A percentile compares a stretch with the other conserved stretches of the same genome.
Evolutionary conservation across 225 moss, liverwort and hornwort species (phyloP).

Genomic region (Neckera pumila): DNA sequence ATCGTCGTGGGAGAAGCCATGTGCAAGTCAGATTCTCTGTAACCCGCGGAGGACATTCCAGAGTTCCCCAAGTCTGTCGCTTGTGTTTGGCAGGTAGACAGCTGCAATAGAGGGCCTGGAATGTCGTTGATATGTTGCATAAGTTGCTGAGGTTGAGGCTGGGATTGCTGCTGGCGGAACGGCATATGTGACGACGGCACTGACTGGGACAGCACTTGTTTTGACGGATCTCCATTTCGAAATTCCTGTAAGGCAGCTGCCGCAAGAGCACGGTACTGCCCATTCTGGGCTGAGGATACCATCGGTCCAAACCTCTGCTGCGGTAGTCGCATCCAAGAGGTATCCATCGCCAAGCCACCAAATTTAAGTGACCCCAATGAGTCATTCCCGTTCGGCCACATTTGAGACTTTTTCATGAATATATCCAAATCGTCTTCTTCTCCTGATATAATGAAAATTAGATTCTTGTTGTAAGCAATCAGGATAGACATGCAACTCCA

Average conservation of each 20-base stretch:
- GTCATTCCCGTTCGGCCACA: conserved; percentile 49
- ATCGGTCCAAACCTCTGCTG: conserved; percentile 46
- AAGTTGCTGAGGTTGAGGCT: conserved; percentile 40
- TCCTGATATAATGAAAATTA: conserved; percentile 29
- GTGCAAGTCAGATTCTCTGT: conserved; percentile 61
- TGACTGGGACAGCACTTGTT: conserved; percentile 59
- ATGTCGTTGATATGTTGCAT: conserved; percentile 61
- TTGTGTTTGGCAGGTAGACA: conserved; percentile 66
- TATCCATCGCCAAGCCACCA: conserved; percentile 44
- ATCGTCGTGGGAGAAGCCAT: conserved; percentile 55
- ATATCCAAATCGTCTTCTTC: conserved; percentile 79
- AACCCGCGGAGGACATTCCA: conserved; percentile 46
- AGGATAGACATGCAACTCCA: background rate
- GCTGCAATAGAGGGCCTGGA: conserved; percentile 66
- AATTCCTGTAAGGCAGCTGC: conserved; percentile 91
- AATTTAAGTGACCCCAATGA: conserved; percentile 16
- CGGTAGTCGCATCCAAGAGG: conserved; percentile 57
- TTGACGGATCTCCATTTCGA: conserved; percentile 55
- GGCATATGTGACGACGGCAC: conserved; percentile 49
- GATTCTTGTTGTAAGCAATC: background rate
- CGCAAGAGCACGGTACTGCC: conserved; percentile 71
- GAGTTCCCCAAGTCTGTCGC: conserved; percentile 52
- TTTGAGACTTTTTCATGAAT: conserved; percentile 56
- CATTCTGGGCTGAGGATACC: conserved; percentile 41
- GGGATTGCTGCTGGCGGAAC: conserved; percentile 50